A percentile compares a stretch with the other conserved stretches of the same genome.
Conservation (phyloP, 352 stramenopile genomes). For the Pythium pyrilobum region DNA sequence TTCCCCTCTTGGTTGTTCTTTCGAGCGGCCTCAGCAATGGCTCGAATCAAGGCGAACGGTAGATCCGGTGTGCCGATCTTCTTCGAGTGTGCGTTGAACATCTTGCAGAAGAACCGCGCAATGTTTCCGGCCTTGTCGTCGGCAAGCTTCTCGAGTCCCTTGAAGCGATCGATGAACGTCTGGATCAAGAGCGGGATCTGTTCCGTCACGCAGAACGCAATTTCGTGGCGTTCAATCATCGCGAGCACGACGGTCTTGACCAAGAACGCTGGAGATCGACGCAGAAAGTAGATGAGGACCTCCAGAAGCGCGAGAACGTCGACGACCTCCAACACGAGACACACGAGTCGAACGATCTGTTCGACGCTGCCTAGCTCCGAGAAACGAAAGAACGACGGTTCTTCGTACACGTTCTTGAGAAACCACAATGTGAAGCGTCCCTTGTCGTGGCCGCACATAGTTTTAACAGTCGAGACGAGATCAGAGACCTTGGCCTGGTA, state of each 20-base stretch:
- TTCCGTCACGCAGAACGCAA: slow-evolving; percentile 75
- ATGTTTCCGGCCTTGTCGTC: slow-evolving; percentile 70
- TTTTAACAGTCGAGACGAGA: slow-evolving; percentile 81
- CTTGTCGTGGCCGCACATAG: slow-evolving; percentile 84
- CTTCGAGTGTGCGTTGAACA: slow-evolving; percentile 82
- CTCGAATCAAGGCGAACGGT: slow-evolving; percentile 58
- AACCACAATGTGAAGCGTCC: slow-evolving; percentile 80
- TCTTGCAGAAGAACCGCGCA: slow-evolving; percentile 77
- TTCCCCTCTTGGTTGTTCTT: slow-evolving; percentile 75
- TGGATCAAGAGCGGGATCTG: slow-evolving; percentile 79
- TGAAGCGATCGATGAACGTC: slow-evolving; percentile 80
- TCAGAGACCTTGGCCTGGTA: slow-evolving; percentile 82
- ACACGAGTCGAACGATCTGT: slow-evolving; percentile 75
- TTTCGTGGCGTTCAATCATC: slow-evolving; percentile 81
- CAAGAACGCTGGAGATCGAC: slow-evolving; percentile 63
- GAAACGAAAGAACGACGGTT: slow-evolving; percentile 72
- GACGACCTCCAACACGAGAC: slow-evolving; percentile 77
- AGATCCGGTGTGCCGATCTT: slow-evolving; percentile 78
- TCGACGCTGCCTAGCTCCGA: slow-evolving; percentile 81
- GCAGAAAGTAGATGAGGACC: slow-evolving; percentile 77
- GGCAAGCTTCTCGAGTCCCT: slow-evolving; percentile 55
- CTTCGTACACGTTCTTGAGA: slow-evolving; percentile 77
- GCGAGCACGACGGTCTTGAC: slow-evolving; percentile 80
- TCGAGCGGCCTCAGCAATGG: slow-evolving; percentile 69
- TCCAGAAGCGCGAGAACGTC: slow-evolving; percentile 77